These are phyloP conservation scores for Sarocladium brachiariae DNA, from an alignment of 2,329 filamentous ascomycete species.

Conservation along the genomic window DNA sequence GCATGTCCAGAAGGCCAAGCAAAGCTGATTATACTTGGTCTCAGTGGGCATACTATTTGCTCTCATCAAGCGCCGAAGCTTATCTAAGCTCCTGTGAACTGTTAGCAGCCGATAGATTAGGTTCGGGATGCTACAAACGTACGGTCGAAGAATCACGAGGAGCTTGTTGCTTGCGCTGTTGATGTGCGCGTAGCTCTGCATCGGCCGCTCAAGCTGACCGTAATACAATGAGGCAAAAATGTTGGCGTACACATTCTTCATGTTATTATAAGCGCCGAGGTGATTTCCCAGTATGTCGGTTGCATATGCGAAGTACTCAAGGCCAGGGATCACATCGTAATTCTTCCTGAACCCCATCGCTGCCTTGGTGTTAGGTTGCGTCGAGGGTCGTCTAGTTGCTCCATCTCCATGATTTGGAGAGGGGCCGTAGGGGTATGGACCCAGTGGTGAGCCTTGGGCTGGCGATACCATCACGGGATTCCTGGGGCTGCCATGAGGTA, in stretches of 20 bases:
- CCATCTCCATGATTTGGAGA: constrained; percentile 32
- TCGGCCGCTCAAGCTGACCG: constrained; percentile 76
- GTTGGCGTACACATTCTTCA: constrained; percentile 78
- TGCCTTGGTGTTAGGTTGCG: constrained; percentile 41
- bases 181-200: constrained; percentile 71
- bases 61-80: constrained; percentile 35
- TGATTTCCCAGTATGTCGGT: constrained; percentile 81
- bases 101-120: neutral
- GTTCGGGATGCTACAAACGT: constrained; percentile 28
- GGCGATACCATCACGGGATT: constrained; percentile 48
- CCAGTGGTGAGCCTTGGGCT: constrained; percentile 47
- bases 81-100: constrained; percentile 38
- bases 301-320: constrained; percentile 84
- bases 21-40: constrained; percentile 51
- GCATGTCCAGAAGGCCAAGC: constrained; percentile 87
- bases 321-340: constrained; percentile 77
- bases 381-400: constrained; percentile 27
- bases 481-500: constrained; percentile 32
- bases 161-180: constrained; percentile 49
- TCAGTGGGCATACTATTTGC: constrained; percentile 33
- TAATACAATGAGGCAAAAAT: constrained; percentile 84
- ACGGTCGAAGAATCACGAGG: constrained; percentile 71
- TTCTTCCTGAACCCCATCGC: constrained; percentile 45
- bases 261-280: constrained; percentile 67
- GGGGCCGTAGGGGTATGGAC: constrained; percentile 18